Percentiles rank a stretch among this genome's conserved stretches.
phyloP scores from a whole-genome alignment of 1,284 basidiomycete species.

The Xanthoconium separans region DNA sequence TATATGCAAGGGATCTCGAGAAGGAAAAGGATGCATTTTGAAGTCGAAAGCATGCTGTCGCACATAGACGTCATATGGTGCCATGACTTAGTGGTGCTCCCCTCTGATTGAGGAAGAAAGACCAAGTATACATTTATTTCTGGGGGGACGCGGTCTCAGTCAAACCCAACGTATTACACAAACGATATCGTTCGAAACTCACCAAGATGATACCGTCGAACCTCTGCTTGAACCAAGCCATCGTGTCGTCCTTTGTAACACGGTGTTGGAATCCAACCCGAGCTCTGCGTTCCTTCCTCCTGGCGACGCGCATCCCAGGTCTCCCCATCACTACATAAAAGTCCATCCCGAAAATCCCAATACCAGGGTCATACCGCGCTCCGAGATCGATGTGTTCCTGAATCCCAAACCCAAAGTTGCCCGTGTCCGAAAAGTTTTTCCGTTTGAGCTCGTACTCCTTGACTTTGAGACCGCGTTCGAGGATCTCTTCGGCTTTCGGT shows the following conservation, averaged over 20 bases:
- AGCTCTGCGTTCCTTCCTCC: conserved; percentile 88
- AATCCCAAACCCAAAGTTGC: conserved; percentile 98
- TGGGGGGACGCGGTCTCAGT: conserved; percentile 2
- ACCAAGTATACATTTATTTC: conserved; percentile 26
- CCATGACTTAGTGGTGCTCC: conserved; percentile 18
- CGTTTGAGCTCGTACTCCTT: conserved; percentile 98
- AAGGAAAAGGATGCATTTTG: conserved; percentile 20
- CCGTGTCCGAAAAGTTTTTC: conserved; percentile 96
- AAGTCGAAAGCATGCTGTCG: conserved; percentile 20
- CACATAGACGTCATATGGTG: conserved; percentile 26
- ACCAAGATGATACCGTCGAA: conserved; percentile 96
- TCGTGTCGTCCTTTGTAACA: conserved; percentile 90
- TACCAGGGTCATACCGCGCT: conserved; percentile 95
- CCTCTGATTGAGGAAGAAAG: not conserved
- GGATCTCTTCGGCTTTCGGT: conserved; percentile 99
- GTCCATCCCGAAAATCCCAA: conserved; percentile 99
- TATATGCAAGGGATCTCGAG: not conserved
- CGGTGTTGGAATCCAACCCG: conserved; percentile 88
- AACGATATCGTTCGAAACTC: conserved; percentile 32
- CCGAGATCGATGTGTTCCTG: conserved; percentile 99
- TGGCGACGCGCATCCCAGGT: conserved; percentile 90
- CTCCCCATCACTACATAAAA: conserved; percentile 98
- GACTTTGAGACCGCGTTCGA: conserved; percentile 98
- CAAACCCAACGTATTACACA: too few species aligned
- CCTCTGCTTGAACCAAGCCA: conserved; percentile 98